These are phyloP conservation scores for Patellifolia procumbens DNA, from an alignment of 179 eudicot genomes.

Conservation along the genomic window DNA sequence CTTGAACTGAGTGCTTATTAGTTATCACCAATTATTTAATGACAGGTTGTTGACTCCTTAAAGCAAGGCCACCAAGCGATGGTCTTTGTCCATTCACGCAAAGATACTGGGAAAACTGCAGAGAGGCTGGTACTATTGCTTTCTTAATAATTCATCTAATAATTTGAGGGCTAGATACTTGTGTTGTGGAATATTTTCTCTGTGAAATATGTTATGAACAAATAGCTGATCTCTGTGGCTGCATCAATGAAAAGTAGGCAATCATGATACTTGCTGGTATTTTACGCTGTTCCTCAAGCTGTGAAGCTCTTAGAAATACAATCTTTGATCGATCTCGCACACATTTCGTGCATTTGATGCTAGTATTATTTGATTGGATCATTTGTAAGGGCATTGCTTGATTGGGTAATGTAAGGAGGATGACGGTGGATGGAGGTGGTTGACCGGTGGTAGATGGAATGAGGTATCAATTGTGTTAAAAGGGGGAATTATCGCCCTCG, in stretches of 20 bases:
- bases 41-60: slow-evolving; percentile 83
- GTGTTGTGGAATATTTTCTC: neutral
- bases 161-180: slow-evolving; percentile 3
- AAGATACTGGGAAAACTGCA: slow-evolving; percentile 96
- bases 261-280: neutral
- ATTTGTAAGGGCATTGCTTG: neutral
- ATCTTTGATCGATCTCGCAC: too few relatives aligned
- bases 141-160: slow-evolving; percentile 5
- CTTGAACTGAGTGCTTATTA: slow-evolving; percentile 3
- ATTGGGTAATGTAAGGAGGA: too few relatives aligned
- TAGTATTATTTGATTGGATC: neutral
- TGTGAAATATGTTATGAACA: neutral
- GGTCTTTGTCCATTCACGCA: slow-evolving; percentile 97
- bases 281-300: neutral
- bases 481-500: too few relatives aligned
- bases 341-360: too few relatives aligned
- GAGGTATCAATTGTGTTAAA: too few relatives aligned
- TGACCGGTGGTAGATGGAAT: too few relatives aligned
- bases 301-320: neutral
- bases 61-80: slow-evolving; percentile 91
- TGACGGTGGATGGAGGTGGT: too few relatives aligned
- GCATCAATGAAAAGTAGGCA: neutral
- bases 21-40: slow-evolving; percentile 18
- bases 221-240: neutral
- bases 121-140: slow-evolving; percentile 66